Conservation (phyloP, 768 basidiomycete genomes). For the Tricholoma terreum region DNA sequence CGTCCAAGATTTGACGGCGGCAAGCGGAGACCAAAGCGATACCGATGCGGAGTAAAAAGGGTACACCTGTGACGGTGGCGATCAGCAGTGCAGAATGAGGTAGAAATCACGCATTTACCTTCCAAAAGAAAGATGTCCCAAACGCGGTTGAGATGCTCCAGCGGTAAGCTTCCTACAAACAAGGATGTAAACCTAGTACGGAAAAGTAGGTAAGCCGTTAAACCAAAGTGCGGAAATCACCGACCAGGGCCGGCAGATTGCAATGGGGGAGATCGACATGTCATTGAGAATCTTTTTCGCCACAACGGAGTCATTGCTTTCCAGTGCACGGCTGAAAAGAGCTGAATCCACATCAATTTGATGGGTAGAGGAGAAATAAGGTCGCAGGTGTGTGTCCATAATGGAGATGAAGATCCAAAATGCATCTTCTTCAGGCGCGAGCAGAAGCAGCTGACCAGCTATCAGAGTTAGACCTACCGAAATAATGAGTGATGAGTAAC, state of each 20-base stretch:
- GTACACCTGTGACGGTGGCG: constrained; percentile 47
- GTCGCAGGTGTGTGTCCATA: constrained; percentile 81
- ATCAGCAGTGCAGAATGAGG: neutral
- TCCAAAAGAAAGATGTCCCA: constrained; percentile 86
- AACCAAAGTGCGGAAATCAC: constrained; percentile 9
- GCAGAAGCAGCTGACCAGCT: constrained; percentile 66
- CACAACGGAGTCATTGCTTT: constrained; percentile 53
- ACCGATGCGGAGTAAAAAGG: constrained; percentile 72
- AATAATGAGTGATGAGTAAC: neutral
- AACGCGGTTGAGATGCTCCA: constrained; percentile 63
- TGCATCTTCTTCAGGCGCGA: constrained; percentile 83
- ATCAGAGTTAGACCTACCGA: constrained; percentile 62
- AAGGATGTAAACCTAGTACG: constrained; percentile 63
- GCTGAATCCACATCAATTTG: constrained; percentile 78
- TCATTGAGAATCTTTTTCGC: constrained; percentile 68
- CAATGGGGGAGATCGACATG: constrained; percentile 54
- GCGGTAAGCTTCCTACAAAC: constrained; percentile 65
- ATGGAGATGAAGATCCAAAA: constrained; percentile 89
- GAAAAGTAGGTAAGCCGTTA: neutral
- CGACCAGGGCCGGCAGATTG: constrained; percentile 65
- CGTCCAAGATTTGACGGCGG: constrained; percentile 56
- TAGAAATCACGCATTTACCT: constrained; percentile 41
- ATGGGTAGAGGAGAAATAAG: constrained; percentile 62
- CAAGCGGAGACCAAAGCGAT: constrained; percentile 61
- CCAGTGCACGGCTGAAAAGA: constrained; percentile 69